These are phyloP conservation scores for Astraeus odoratus DNA, from an alignment of 768 basidiomycete species.

Conservation along the genomic window DNA sequence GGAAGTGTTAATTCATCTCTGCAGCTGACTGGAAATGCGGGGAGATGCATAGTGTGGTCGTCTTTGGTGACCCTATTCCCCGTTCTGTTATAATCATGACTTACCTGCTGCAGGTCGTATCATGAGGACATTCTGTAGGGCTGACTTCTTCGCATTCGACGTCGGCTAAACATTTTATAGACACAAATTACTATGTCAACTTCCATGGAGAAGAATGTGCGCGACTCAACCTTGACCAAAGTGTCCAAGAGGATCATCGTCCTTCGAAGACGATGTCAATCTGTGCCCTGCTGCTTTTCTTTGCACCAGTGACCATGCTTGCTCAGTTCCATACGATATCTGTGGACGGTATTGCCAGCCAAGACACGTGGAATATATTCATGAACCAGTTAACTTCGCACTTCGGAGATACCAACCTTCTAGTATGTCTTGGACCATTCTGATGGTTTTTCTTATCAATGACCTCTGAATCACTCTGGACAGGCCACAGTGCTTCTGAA, in stretches of 20 bases:
- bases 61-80: constrained; percentile 16
- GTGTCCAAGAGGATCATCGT: constrained; percentile 21
- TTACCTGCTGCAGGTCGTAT: constrained; percentile 20
- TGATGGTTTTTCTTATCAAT: too few relatives aligned
- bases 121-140: constrained; percentile 25
- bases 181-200: constrained; percentile 30
- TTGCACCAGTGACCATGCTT: constrained; percentile 41
- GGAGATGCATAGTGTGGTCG: constrained; percentile 11
- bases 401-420: constrained; percentile 46
- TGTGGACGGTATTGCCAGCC: constrained; percentile 39
- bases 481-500: constrained; percentile 53
- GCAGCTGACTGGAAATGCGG: constrained; percentile 9
- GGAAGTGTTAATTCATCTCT: background rate
- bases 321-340: constrained; percentile 40
- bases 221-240: constrained; percentile 31
- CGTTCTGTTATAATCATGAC: background rate
- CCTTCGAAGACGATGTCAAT: constrained; percentile 33
- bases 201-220: constrained; percentile 38
- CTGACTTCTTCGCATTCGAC: background rate
- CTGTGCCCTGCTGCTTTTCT: constrained; percentile 42
- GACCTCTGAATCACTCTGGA: background rate
- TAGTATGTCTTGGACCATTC: constrained; percentile 29
- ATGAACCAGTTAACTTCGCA: constrained; percentile 39
- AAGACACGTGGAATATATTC: constrained; percentile 37
- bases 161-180: constrained; percentile 16